Evolutionary conservation across 805 yeast species (phyloP), one percentile per base, ranked within the genome.

Genomic region (Barnettozyma pratensis): DNA sequence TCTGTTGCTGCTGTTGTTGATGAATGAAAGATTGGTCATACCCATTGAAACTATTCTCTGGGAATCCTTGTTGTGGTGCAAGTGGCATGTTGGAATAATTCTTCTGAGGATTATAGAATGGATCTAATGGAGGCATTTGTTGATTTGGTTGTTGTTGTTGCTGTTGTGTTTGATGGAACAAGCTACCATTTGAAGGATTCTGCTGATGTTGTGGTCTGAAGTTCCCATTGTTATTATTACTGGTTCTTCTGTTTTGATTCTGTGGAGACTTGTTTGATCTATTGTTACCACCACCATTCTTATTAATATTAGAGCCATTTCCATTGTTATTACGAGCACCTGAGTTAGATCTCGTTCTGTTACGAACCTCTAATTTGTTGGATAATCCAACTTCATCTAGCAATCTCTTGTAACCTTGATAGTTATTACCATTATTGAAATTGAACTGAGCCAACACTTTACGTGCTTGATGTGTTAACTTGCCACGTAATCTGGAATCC

Each of bases 381-480:
- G 52, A 39, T 45, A 91, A 70, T 4, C 97, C 97, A 53, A 90
- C 92, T 65, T 92, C 98, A 57, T 92, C 98, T 76, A 91, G 78
- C 49, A 94, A 72, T 54, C 96, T 81, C 61, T 87, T 87, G 66
- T 88, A 87, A 35, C 85, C 87, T 62, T 87, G 96, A 45, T 68
- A 71, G 34, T 47, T 47, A 19, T 39, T 40, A 8, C 46, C 50
- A 30, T 76, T 70, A 41, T 71, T 58, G 37, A 84, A 73, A 49
- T 79, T 80, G 58, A 77, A 65, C 42, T 84, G 85, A 39, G 81
- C 67, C 49, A 91, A 69, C 6, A 83, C 77, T 41, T 75, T 70
- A 52, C 88, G 77, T 19, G 87, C 81, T 63, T 83, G 85, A 44
- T 72, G 70, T 26, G 80, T 66, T 5, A 88, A 75, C 49, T 76